Evolutionary conservation across 108 stramenopile genomes (phyloP).

Genomic region (Cyclotella distinguenda): DNA sequence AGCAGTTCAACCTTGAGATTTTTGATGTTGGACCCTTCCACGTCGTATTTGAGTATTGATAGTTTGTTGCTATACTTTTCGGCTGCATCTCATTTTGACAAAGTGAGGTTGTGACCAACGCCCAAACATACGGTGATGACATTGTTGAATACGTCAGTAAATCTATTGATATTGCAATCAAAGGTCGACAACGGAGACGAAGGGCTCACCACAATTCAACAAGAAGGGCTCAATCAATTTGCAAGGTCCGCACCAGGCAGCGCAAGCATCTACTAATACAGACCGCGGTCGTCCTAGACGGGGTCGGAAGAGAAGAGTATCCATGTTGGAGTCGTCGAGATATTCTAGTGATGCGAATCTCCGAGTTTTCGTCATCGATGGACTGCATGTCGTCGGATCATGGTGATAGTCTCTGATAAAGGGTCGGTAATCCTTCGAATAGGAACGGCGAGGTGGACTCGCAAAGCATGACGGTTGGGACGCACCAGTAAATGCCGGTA

Average conservation of each 20-base stretch:
- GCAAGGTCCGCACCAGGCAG: conserved; percentile 66
- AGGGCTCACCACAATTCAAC: conserved; percentile 40
- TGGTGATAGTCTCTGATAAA: too few relatives aligned
- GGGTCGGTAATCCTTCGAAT: too few relatives aligned
- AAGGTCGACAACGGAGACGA: not conserved
- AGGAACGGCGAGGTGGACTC: too few relatives aligned
- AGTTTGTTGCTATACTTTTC: conserved; percentile 39
- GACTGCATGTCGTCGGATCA: too few relatives aligned
- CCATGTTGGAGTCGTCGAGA: conserved; percentile 41
- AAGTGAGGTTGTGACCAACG: not conserved
- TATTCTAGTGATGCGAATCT: conserved; percentile 16
- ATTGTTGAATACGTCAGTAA: too few relatives aligned
- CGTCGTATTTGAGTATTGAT: conserved; percentile 58
- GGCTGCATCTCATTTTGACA: conserved; percentile 13
- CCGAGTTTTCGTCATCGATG: too few relatives aligned
- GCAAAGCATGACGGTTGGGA: too few relatives aligned
- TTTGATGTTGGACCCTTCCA: conserved; percentile 47
- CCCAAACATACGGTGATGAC: too few relatives aligned
- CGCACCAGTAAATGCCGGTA: too few relatives aligned
- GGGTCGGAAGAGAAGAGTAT: conserved; percentile 23
- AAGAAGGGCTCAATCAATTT: conserved; percentile 65
- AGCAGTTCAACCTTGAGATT: conserved; percentile 65
- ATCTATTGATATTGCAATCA: not conserved
- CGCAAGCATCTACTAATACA: conserved; percentile 42
- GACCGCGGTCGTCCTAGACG: conserved; percentile 15